Evolutionary conservation across 2,329 filamentous ascomycete species (phyloP).

Genomic region (Chaetomiaceae sp.): DNA sequence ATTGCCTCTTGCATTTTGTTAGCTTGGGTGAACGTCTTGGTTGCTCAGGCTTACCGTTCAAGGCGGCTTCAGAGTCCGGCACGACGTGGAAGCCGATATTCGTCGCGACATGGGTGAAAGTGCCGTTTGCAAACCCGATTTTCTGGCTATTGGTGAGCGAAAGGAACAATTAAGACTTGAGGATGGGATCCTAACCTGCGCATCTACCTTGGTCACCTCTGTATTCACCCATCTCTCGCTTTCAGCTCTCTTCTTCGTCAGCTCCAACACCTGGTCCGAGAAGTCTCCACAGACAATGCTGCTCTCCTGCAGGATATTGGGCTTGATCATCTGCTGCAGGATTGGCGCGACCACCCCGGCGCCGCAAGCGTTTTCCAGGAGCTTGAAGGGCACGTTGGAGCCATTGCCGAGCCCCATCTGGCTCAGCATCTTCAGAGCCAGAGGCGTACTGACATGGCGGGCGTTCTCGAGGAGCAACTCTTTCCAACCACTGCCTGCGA

Average conservation of each 20-base stretch:
- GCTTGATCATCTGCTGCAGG: constrained; percentile 38
- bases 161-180: neutral
- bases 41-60: constrained; percentile 22
- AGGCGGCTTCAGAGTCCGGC: constrained; percentile 27
- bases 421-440: constrained; percentile 27
- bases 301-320: constrained; percentile 38
- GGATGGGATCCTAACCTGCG: constrained; percentile 35
- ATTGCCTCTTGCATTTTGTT: constrained; percentile 45
- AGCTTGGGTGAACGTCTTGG: neutral
- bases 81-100: constrained; percentile 30
- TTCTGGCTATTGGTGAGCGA: constrained; percentile 17
- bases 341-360: constrained; percentile 46
- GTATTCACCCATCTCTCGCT: constrained; percentile 44
- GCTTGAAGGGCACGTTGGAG: constrained; percentile 31
- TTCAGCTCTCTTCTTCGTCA: constrained; percentile 37
- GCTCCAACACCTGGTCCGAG: constrained; percentile 39
- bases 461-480: constrained; percentile 15
- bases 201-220: constrained; percentile 42
- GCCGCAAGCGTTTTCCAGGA: constrained; percentile 53
- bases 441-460: constrained; percentile 24
- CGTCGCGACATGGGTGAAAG: constrained; percentile 28
- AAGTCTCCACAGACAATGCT: constrained; percentile 48
- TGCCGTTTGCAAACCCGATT: constrained; percentile 20
- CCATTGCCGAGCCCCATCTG: constrained; percentile 31
- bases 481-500: constrained; percentile 3